phyloP scores from a whole-genome alignment of 371 early-diverging fungal genomes.

The Mortierella sp. region DNA sequence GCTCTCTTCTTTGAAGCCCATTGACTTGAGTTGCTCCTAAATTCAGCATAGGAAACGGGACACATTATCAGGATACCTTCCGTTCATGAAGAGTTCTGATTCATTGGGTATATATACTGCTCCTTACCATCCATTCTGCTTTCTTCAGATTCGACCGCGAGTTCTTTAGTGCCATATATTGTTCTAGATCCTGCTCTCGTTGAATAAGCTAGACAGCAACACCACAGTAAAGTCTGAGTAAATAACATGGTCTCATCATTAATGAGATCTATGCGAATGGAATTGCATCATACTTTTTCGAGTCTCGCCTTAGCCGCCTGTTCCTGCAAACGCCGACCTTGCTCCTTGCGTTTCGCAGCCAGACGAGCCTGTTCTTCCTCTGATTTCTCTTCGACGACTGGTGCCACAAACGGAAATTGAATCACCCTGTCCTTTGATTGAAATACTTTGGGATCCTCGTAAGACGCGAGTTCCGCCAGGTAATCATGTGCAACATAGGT shows the following conservation, averaged over 20 bases:
- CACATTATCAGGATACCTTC: neutral
- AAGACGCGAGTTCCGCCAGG: conserved; percentile 66
- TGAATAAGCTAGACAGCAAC: conserved; percentile 58
- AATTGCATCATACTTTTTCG: conserved; percentile 73
- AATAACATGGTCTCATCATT: neutral
- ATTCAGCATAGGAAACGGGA: neutral
- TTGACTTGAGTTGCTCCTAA: conserved; percentile 69
- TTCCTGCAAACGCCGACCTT: conserved; percentile 80
- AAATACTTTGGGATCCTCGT: conserved; percentile 68
- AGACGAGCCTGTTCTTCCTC: conserved; percentile 80
- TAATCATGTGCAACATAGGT: conserved; percentile 84
- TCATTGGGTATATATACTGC: neutral
- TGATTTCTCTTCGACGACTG: conserved; percentile 79
- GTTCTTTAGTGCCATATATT: conserved; percentile 69
- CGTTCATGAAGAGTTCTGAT: neutral
- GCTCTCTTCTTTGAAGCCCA: conserved; percentile 78
- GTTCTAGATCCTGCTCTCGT: conserved; percentile 70
- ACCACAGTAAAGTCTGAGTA: neutral
- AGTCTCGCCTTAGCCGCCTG: conserved; percentile 82
- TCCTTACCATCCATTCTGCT: conserved; percentile 65
- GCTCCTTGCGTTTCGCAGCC: conserved; percentile 82
- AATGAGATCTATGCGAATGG: neutral
- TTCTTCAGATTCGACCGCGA: conserved; percentile 63
- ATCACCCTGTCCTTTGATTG: conserved; percentile 71
- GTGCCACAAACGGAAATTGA: conserved; percentile 81